These are phyloP conservation scores for Entophlyctis helioformis DNA, from an alignment of 192 early-diverging fungal species.

Conservation along the genomic window DNA sequence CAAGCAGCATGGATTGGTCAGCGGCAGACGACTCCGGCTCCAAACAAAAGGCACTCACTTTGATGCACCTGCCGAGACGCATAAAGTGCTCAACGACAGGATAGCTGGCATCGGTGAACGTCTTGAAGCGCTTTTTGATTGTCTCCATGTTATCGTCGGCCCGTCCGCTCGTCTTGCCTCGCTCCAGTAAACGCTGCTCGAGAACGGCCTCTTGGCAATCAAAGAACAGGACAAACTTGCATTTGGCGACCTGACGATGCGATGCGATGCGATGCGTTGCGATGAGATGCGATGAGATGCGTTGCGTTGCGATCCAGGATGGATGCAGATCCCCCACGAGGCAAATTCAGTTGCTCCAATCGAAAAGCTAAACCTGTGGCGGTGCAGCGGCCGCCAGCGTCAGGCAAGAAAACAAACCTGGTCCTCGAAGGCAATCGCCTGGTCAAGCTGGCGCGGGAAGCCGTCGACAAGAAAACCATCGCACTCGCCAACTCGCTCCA, in stretches of 20 bases:
- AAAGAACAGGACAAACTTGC: slow-evolving; percentile 77
- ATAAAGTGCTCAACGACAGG: slow-evolving; percentile 72
- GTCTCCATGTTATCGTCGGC: slow-evolving; percentile 88
- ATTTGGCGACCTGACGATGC: slow-evolving; percentile 38
- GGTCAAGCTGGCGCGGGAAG: slow-evolving; percentile 47
- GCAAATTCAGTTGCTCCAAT: too few species aligned
- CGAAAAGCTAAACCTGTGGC: too few species aligned
- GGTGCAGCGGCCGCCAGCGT: too few species aligned
- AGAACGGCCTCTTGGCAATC: slow-evolving; percentile 80
- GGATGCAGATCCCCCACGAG: too few species aligned
- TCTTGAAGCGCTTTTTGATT: slow-evolving; percentile 86
- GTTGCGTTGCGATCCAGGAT: too few species aligned
- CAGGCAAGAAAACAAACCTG: slow-evolving; percentile 1
- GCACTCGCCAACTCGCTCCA: slow-evolving; percentile 44
- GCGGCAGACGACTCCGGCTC: too few species aligned
- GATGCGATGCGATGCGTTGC: background rate
- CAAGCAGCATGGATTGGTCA: too few species aligned
- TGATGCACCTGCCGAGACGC: slow-evolving; percentile 19
- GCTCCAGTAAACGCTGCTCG: slow-evolving; percentile 74
- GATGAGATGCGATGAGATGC: too few species aligned
- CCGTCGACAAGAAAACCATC: slow-evolving; percentile 49
- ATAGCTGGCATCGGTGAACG: slow-evolving; percentile 69
- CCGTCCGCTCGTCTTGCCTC: slow-evolving; percentile 83
- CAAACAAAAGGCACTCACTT: background rate
- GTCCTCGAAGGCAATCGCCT: slow-evolving; percentile 43